Evolutionary conservation across 139 green algal species (phyloP), one percentile per base, ranked within the genome.

Genomic region (Gonium pectorale): DNA sequence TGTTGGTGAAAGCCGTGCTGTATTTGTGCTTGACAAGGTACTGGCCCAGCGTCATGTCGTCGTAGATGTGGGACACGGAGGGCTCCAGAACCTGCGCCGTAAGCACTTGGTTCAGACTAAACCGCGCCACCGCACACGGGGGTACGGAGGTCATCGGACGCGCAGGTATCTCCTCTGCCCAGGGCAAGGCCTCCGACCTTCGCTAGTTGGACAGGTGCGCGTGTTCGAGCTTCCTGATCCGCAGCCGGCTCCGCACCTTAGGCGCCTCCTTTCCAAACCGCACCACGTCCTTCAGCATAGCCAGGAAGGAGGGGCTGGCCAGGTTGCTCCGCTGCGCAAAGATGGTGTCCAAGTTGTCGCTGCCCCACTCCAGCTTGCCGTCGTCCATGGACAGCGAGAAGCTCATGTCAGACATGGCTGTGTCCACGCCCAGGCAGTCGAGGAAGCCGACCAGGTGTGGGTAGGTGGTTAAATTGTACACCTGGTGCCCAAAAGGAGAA

Each of bases 401-500:
- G 5, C 93, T 98, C 97, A 99, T 99, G 80, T 99, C 95, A 0
- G 90, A 96, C 0, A 90, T 88, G 92, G 98, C 92, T 2, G 91
- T 94, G 79, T 98, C 96, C 5, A 99, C 96, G 19, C 93, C 94
- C 37, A 99, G 89, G 54, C 86, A 87, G 15, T 99, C 95, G 73
- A 99, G 91, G 51, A 98, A 95, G 0, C 92, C 95, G 40, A 98
- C 91, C 33, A 99, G 66, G 90, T 99, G 91, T 0, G 96, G 96
- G 78, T 99, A 99, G 9, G 96, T 99, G 24, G 96, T 98, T 37
- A 99, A 85, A 84, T 98, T 98, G 91, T 94, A 98, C 2, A 98
- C 95, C 93, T 97, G 91, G 0, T 44, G 46, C 46, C 13, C 46
- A 15, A 11, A 54, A 54, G 46, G 46, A 54, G 46, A 11, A 11